phyloP scores from a whole-genome alignment of 140 eudicot genomes.

The Bidens hawaiensis region DNA sequence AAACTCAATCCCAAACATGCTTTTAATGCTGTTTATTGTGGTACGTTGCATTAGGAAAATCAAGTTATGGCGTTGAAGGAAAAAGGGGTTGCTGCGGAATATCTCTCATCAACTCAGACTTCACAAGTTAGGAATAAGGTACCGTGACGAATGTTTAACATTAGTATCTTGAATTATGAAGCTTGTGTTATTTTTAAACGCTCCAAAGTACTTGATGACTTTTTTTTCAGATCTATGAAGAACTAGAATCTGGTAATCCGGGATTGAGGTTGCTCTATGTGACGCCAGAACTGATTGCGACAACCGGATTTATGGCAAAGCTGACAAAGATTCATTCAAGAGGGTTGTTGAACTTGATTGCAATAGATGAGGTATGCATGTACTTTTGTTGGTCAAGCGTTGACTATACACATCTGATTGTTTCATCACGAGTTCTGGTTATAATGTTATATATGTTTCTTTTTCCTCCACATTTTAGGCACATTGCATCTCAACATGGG shows the following conservation, averaged over 20 bases:
- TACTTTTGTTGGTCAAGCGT: background rate
- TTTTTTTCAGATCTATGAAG: slow-evolving; percentile 68
- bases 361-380: slow-evolving; percentile 87
- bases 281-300: slow-evolving; percentile 95
- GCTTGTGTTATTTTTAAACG: background rate
- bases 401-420: slow-evolving; percentile 2
- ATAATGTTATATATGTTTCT: background rate
- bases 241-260: slow-evolving; percentile 89
- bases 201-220: background rate
- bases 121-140: slow-evolving; percentile 77
- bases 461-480: slow-evolving; percentile 51
- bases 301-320: slow-evolving; percentile 72
- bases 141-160: slow-evolving; percentile 28
- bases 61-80: slow-evolving; percentile 86
- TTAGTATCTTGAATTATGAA: background rate
- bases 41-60: slow-evolving; percentile 55
- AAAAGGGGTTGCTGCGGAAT: slow-evolving; percentile 87
- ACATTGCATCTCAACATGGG: slow-evolving; percentile 96
- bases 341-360: slow-evolving; percentile 84
- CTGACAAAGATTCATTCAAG: slow-evolving; percentile 63
- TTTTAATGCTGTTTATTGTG: slow-evolving; percentile 6
- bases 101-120: slow-evolving; percentile 84
- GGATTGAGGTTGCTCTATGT: slow-evolving; percentile 80
- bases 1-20: too few species aligned
- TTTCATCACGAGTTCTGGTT: slow-evolving; percentile 3